Evolutionary conservation across 2,329 filamentous ascomycete genomes (phyloP).

Genomic region (Acrocalymma vagum): DNA sequence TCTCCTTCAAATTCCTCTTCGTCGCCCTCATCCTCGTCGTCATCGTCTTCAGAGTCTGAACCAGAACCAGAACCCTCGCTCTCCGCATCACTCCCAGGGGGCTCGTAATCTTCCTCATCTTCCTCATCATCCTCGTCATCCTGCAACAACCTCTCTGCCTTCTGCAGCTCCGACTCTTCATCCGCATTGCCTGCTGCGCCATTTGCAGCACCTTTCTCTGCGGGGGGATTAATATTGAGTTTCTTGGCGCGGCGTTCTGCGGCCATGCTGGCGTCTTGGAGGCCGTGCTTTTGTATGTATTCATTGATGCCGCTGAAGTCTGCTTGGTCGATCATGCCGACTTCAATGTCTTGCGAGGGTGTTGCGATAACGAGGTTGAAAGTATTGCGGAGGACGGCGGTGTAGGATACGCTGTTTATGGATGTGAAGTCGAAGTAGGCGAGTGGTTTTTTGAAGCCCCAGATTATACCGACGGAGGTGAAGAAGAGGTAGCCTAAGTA

Average conservation of each 20-base stretch:
- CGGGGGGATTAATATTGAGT: conserved; percentile 59
- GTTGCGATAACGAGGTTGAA: conserved; percentile 70
- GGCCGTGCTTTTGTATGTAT: conserved; percentile 67
- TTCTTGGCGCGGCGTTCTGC: conserved; percentile 67
- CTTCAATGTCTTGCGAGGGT: conserved; percentile 66
- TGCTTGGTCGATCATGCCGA: conserved; percentile 71
- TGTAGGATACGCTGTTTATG: conserved; percentile 69
- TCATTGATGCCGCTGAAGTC: conserved; percentile 69
- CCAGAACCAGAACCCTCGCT: conserved; percentile 49
- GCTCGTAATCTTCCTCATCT: conserved; percentile 53
- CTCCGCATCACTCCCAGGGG: conserved; percentile 51
- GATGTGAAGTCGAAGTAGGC: conserved; percentile 68
- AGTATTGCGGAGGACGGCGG: conserved; percentile 69
- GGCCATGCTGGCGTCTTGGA: conserved; percentile 71
- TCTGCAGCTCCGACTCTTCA: conserved; percentile 49
- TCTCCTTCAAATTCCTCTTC: conserved; percentile 21
- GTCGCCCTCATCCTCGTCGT: conserved; percentile 38
- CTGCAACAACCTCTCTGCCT: conserved; percentile 46
- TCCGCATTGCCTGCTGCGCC: conserved; percentile 33
- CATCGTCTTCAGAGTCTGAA: conserved; percentile 45
- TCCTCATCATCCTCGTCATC: conserved; percentile 52
- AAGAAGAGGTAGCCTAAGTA: conserved; percentile 70
- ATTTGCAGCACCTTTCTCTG: conserved; percentile 35
- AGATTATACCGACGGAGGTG: conserved; percentile 67
- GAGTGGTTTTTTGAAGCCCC: conserved; percentile 72